Evolutionary conservation across 2,329 filamentous ascomycete species (phyloP).

Genomic region (Claviceps maximensis): DNA sequence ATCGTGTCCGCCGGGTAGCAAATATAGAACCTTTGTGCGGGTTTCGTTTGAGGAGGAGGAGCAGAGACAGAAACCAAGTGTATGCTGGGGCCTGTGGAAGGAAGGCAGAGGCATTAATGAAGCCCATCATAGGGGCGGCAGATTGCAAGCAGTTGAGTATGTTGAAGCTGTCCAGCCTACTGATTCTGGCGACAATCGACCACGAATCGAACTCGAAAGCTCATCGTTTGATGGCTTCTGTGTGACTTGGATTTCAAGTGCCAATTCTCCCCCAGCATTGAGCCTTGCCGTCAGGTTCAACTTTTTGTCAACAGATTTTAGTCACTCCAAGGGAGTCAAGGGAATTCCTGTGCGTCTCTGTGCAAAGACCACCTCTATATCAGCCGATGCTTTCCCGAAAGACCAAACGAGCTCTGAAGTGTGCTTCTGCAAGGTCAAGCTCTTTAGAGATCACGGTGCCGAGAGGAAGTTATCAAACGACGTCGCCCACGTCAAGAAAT

Average conservation of each 20-base stretch:
- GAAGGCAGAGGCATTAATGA: constrained; percentile 93
- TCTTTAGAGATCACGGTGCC: constrained; percentile 91
- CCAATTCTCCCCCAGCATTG: constrained; percentile 59
- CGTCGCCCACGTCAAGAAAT: constrained; percentile 87
- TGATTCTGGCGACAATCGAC: constrained; percentile 51
- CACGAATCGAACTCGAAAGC: constrained; percentile 56
- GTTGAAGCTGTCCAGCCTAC: constrained; percentile 53
- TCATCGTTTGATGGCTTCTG: constrained; percentile 91
- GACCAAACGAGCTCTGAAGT: constrained; percentile 49
- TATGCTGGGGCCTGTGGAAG: constrained; percentile 87
- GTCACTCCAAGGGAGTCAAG: constrained; percentile 96
- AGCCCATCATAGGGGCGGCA: constrained; percentile 84
- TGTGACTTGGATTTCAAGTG: constrained; percentile 70
- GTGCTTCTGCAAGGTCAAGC: constrained; percentile 91
- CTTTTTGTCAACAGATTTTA: constrained; percentile 96
- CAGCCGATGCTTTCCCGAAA: constrained; percentile 35
- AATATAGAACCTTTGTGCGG: constrained; percentile 83
- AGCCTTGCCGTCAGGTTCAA: constrained; percentile 91
- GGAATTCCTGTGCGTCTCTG: constrained; percentile 90
- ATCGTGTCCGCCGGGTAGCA: constrained; percentile 45
- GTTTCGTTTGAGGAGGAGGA: constrained; percentile 95
- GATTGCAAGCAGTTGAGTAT: constrained; percentile 88
- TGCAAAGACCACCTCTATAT: constrained; percentile 67
- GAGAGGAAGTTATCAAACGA: constrained; percentile 93
- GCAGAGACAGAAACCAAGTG: constrained; percentile 68